Conservation (phyloP, 2,329 filamentous ascomycete species). For the Aspergillus sclerotialis region DNA sequence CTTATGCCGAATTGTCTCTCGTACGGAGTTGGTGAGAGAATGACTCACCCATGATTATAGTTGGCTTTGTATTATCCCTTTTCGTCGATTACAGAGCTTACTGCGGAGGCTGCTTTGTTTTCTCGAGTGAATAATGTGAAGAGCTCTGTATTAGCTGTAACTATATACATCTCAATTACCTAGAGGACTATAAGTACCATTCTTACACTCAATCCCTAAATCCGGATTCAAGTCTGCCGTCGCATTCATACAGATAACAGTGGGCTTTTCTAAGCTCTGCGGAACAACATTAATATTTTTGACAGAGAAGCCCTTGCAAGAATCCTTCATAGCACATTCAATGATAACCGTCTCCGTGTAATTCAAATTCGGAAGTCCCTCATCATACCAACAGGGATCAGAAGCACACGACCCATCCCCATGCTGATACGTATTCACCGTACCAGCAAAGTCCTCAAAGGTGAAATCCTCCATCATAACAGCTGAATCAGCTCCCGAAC, state of each 20-base stretch:
- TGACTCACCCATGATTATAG: too few species aligned
- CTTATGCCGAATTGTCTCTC: too few species aligned
- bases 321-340: conserved; percentile 35
- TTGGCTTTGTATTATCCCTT: too few species aligned
- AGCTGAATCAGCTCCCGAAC: conserved; percentile 27
- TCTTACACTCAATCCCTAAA: conserved; percentile 28
- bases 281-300: conserved; percentile 27
- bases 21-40: too few species aligned
- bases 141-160: neutral
- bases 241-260: conserved; percentile 31
- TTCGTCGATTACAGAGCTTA: too few species aligned
- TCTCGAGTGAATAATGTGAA: neutral
- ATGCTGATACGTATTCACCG: conserved; percentile 36
- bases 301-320: conserved; percentile 30
- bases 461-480: conserved; percentile 39
- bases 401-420: conserved; percentile 39
- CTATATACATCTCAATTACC: too few species aligned
- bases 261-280: conserved; percentile 20
- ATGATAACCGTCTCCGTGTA: conserved; percentile 38
- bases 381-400: conserved; percentile 40
- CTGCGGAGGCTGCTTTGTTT: conserved; percentile 4
- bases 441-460: conserved; percentile 36
- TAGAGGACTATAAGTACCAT: conserved; percentile 23
- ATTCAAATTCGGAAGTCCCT: conserved; percentile 29
- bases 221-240: conserved; percentile 25